Conservation (phyloP, 2,329 filamentous ascomycete genomes). For the Dactylellina cionopaga region DNA sequence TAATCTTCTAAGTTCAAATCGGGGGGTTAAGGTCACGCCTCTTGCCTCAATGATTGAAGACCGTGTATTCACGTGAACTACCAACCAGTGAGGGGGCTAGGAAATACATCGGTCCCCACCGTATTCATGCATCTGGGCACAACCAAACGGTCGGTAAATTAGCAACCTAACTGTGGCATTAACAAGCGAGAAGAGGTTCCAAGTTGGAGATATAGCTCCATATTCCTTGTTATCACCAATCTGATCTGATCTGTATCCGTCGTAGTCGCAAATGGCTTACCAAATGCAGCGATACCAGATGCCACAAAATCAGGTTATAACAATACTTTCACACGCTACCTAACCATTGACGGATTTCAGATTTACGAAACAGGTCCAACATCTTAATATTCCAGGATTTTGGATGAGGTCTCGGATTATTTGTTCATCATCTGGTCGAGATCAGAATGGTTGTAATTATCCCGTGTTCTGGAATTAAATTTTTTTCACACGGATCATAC, state of each 20-base stretch:
- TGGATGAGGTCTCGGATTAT: too few species aligned
- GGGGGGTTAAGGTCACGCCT: background rate
- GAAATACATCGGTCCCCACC: background rate
- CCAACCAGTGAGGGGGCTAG: background rate
- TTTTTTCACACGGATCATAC: too few species aligned
- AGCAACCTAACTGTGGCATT: slow-evolving; percentile 11
- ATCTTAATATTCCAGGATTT: too few species aligned
- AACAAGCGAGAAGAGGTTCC: background rate
- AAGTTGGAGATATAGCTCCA: slow-evolving; percentile 4
- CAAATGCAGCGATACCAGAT: slow-evolving; percentile 16
- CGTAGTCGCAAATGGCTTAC: slow-evolving; percentile 8
- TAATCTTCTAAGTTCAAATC: background rate
- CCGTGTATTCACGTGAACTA: background rate
- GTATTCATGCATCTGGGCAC: slow-evolving; percentile 15
- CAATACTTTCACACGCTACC: background rate
- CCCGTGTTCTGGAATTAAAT: too few species aligned
- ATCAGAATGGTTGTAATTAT: too few species aligned
- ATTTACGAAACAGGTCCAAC: background rate
- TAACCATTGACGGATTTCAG: background rate
- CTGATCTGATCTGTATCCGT: slow-evolving; percentile 23
- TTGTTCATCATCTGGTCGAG: too few species aligned
- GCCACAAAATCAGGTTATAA: background rate
- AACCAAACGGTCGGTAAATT: slow-evolving; percentile 44
- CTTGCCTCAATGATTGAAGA: too few species aligned
- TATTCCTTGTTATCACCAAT: background rate